These are phyloP conservation scores for Trypanosoma mega DNA, from an alignment of 208 protist genomes.

Conservation along the genomic window DNA sequence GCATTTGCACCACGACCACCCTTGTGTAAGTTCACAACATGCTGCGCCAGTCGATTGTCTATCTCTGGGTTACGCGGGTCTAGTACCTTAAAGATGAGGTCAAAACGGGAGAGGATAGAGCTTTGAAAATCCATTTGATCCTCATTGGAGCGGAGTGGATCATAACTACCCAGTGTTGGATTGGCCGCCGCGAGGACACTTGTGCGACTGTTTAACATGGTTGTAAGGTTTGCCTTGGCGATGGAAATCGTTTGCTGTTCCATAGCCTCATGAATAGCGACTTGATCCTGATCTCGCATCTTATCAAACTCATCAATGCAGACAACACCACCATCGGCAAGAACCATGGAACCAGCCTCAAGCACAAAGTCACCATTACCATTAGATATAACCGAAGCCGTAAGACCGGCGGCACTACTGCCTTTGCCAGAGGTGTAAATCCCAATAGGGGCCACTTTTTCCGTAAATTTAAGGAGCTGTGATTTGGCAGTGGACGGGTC, in stretches of 20 bases:
- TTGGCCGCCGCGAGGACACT: slow-evolving; percentile 99
- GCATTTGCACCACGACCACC: slow-evolving; percentile 66
- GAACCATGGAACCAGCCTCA: slow-evolving; percentile 99
- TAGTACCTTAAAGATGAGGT: slow-evolving; percentile 99
- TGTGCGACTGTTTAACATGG: slow-evolving; percentile 99
- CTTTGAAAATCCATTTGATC: slow-evolving; percentile 96
- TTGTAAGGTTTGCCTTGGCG: slow-evolving; percentile 99
- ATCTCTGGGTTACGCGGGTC: slow-evolving; percentile 94
- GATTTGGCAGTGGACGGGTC: slow-evolving; percentile 99
- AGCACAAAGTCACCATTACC: slow-evolving; percentile 97
- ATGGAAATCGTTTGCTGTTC: slow-evolving; percentile 99
- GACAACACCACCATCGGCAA: slow-evolving; percentile 99
- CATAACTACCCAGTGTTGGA: slow-evolving; percentile 95
- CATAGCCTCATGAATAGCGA: slow-evolving; percentile 99
- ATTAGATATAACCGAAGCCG: slow-evolving; percentile 94
- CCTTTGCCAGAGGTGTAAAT: slow-evolving; percentile 99
- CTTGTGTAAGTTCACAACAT: slow-evolving; percentile 97
- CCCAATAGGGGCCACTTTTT: slow-evolving; percentile 95
- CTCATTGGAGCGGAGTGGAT: slow-evolving; percentile 86
- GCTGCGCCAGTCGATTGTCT: slow-evolving; percentile 93
- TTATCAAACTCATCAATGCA: slow-evolving; percentile 99
- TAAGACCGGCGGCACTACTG: slow-evolving; percentile 97
- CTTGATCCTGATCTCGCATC: slow-evolving; percentile 97
- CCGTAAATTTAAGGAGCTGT: slow-evolving; percentile 98
- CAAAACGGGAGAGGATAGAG: slow-evolving; percentile 99